These are phyloP conservation scores for Entelexis sorbosivorans DNA, from an alignment of 1,139 yeast species.

Conservation along the genomic window DNA sequence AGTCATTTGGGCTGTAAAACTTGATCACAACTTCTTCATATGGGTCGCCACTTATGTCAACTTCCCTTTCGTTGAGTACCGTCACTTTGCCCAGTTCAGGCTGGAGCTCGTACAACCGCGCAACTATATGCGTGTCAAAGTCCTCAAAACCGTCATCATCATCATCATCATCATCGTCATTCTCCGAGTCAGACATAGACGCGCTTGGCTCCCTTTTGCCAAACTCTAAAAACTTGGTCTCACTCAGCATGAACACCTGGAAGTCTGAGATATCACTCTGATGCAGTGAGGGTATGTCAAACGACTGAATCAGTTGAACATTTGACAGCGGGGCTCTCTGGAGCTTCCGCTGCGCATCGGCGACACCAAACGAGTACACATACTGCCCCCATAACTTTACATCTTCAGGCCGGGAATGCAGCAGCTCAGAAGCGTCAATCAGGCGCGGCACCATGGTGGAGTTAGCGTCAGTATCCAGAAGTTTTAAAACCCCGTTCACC, in stretches of 20 bases:
- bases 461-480: background rate
- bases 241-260: background rate
- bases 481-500: background rate
- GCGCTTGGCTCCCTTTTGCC: background rate
- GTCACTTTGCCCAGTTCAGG: background rate
- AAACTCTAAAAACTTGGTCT: background rate
- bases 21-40: slow-evolving; percentile 12
- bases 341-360: background rate
- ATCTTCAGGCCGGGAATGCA: background rate
- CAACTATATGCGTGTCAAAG: background rate
- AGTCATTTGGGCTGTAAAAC: background rate
- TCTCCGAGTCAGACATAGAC: background rate
- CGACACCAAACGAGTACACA: background rate
- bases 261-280: background rate
- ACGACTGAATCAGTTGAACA: background rate
- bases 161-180: background rate
- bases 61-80: background rate
- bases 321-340: background rate
- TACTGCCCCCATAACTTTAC: background rate
- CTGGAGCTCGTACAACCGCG: slow-evolving; percentile 1
- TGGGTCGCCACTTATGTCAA: slow-evolving; percentile 10
- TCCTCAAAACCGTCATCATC: background rate
- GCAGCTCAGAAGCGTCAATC: background rate
- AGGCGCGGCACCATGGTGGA: background rate
- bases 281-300: background rate